Percentiles rank a stretch among this genome's conserved stretches.
These are phyloP conservation scores for Pneumocystis jirovecii DNA, from an alignment of 1,139 yeast genomes.

Conservation along the genomic window DNA sequence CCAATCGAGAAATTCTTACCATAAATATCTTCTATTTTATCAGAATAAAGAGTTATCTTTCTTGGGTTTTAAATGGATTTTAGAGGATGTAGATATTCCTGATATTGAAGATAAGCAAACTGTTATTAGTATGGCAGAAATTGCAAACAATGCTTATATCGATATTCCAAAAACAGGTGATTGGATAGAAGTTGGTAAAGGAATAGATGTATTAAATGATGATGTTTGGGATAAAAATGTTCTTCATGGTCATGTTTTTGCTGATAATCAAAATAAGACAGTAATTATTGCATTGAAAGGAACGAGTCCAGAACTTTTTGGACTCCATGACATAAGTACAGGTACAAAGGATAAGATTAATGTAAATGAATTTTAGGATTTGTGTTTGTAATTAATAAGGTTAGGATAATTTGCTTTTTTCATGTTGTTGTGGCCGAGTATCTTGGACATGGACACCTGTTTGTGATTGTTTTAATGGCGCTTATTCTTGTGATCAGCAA, in stretches of 20 bases:
- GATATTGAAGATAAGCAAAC: conserved; percentile 62
- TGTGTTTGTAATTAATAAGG: not conserved
- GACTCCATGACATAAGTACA: conserved; percentile 64
- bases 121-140: conserved; percentile 57
- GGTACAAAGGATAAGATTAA: conserved; percentile 66
- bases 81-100: conserved; percentile 33
- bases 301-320: conserved; percentile 68
- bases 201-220: not conserved
- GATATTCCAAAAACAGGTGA: conserved; percentile 62
- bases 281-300: conserved; percentile 82
- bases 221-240: conserved; percentile 60
- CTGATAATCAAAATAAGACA: conserved; percentile 44
- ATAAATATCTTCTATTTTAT: not conserved
- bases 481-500: conserved; percentile 78
- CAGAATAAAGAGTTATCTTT: not conserved
- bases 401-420: conserved; percentile 64
- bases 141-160: conserved; percentile 88
- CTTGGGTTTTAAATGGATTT: not conserved
- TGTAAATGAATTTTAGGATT: conserved; percentile 8
- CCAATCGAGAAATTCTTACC: not conserved
- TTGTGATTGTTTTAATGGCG: conserved; percentile 77
- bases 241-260: conserved; percentile 79
- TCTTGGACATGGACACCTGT: conserved; percentile 86
- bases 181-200: conserved; percentile 68
- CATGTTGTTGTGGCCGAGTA: conserved; percentile 93